Percentiles rank a stretch among this genome's conserved stretches.
These are phyloP conservation scores for Lentinula edodes DNA, from an alignment of 768 basidiomycete genomes.

Conservation along the genomic window DNA sequence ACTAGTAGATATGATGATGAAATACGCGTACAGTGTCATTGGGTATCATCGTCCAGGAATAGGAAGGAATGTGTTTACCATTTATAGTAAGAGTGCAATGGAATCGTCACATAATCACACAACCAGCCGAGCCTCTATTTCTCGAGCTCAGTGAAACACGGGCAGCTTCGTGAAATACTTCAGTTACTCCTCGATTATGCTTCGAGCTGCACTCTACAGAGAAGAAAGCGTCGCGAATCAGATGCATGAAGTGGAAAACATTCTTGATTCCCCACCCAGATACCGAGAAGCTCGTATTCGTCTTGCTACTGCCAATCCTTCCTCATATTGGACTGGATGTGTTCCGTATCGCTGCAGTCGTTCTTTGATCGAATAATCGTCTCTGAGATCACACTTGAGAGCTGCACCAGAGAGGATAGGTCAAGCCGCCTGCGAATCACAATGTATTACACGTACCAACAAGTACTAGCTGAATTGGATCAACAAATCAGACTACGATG, in stretches of 20 bases:
- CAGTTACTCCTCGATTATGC: conserved; percentile 90
- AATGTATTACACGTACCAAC: conserved; percentile 61
- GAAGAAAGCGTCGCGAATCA: background rate
- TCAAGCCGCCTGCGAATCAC: background rate
- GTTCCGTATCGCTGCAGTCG: conserved; percentile 64
- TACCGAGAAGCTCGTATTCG: conserved; percentile 92
- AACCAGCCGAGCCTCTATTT: conserved; percentile 53
- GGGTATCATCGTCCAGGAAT: background rate
- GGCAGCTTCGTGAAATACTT: conserved; percentile 91
- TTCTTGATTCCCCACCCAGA: conserved; percentile 53
- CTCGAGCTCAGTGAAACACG: conserved; percentile 76
- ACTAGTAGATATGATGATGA: background rate
- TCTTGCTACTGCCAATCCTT: conserved; percentile 81
- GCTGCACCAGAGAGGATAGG: conserved; percentile 38
- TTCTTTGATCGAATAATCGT: conserved; percentile 69
- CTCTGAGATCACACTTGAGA: conserved; percentile 92
- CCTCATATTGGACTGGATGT: conserved; percentile 85
- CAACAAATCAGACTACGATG: conserved; percentile 5
- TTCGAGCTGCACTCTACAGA: conserved; percentile 90
- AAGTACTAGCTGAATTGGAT: conserved; percentile 60
- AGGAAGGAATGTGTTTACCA: background rate
- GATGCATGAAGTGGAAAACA: background rate
- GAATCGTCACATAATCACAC: conserved; percentile 41
- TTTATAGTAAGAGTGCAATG: background rate
- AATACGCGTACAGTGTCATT: background rate